phyloP scores from a whole-genome alignment of 495 filamentous ascomycete species.

The Aspergillus avenaceus region DNA sequence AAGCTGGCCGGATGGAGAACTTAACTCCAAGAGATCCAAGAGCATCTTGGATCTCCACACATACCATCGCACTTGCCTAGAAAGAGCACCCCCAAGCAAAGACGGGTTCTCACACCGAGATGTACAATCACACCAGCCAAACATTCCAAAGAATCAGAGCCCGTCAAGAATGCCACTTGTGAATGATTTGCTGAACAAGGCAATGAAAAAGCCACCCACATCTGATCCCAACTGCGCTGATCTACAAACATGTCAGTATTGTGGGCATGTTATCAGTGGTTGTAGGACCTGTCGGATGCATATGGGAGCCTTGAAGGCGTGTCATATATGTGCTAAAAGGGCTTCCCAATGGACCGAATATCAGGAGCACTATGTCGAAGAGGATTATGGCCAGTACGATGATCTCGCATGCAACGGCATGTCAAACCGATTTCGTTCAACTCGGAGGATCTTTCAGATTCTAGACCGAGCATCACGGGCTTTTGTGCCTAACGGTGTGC shows the following conservation, averaged over 20 bases:
- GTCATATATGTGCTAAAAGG: constrained; percentile 7
- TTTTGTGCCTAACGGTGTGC: neutral
- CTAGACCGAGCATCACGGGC: neutral
- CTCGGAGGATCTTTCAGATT: neutral
- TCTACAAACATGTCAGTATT: neutral
- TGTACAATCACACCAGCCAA: neutral
- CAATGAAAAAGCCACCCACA: neutral
- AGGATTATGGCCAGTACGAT: neutral
- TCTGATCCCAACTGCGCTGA: neutral
- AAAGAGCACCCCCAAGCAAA: too few relatives aligned
- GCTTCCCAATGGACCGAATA: neutral
- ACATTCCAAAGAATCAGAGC: too few relatives aligned
- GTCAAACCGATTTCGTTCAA: neutral
- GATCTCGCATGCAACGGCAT: neutral
- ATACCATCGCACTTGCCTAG: too few relatives aligned
- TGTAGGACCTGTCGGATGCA: neutral
- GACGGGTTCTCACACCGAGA: neutral
- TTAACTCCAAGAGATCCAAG: too few relatives aligned
- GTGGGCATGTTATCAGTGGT: neutral
- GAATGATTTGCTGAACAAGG: neutral
- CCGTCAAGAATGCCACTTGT: too few relatives aligned
- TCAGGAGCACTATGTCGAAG: neutral
- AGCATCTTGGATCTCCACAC: too few relatives aligned
- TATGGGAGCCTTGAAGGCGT: neutral
- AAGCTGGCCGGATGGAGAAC: too few relatives aligned